Evolutionary conservation across 805 yeast species (phyloP), one percentile per base, ranked within the genome.

Genomic region (Phaffomyces antillensis): DNA sequence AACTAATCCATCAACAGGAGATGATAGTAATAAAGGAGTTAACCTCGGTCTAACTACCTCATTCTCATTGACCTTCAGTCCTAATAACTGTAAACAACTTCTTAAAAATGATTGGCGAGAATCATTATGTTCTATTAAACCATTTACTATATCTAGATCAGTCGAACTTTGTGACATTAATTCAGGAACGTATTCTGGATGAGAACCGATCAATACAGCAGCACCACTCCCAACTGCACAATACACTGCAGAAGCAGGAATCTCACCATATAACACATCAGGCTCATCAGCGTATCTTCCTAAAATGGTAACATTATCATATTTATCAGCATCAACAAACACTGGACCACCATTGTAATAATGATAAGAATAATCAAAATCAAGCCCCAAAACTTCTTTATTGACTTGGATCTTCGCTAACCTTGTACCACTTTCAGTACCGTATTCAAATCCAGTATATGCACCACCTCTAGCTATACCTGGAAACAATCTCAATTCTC

Each of bases 291-390:
- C 58, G 58, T 86, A 93, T 5, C 72, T 62, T 0, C 96, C 96
- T 39, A 93, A 62, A 0, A 91, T 76, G 50, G 86, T 83, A 3
- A 85, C 88, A 39, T 76, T 73, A 6, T 68, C 63, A 53, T 67
- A 76, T 40, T 70, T 67, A 3, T 77, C 75, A 1, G 96, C 90
- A 59, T 86, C 83, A 12, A 83, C 81, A 65, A 93, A 91, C 12
- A 84, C 73, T 3, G 86, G 83, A 28, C 99, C 99, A 7, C 99
- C 99, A 54, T 93, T 90, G 61, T 79, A 85, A 61, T 88, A 91
- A 36, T 61, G 48, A 36, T 41, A 41, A 35, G 66, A 60, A 30
- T 53, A 38, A 7, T 55, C 47, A 35, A 64, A 56, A n/a, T 53
- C 62, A 2, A 58, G 51, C 39, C 53, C 59, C 36, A 66, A 58